phyloP scores from a whole-genome alignment of 495 filamentous ascomycete species.

The Xylaria castorea region DNA sequence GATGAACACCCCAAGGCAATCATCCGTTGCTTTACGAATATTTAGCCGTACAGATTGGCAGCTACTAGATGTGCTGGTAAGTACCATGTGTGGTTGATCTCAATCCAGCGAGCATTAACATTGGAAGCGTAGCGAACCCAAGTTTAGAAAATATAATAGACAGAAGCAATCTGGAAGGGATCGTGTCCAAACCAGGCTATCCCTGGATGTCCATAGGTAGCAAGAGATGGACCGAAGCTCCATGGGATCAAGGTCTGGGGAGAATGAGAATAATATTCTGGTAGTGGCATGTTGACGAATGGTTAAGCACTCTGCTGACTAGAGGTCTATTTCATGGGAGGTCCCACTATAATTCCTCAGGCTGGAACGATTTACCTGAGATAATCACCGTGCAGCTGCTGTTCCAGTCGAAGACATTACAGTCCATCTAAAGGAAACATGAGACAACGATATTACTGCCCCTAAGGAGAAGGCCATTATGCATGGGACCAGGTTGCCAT shows the following conservation, averaged over 20 bases:
- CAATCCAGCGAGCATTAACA: not conserved
- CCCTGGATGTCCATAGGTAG: not conserved
- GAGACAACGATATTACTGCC: slow-evolving; percentile 16
- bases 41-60: slow-evolving; percentile 19
- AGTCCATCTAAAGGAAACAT: not conserved
- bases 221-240: not conserved
- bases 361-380: not conserved
- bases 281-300: not conserved
- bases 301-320: not conserved
- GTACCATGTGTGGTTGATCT: not conserved
- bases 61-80: not conserved
- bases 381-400: not conserved
- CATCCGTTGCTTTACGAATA: slow-evolving; percentile 2
- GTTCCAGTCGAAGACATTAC: not conserved
- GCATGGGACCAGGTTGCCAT: not conserved
- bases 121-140: not conserved
- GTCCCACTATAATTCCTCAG: not conserved
- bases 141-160: not conserved
- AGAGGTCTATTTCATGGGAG: not conserved
- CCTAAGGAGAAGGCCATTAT: slow-evolving; percentile 4
- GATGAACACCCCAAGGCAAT: not conserved
- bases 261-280: too few relatives aligned
- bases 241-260: too few relatives aligned
- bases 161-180: not conserved
- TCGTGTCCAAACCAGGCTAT: not conserved